Evolutionary conservation across 441 rosid species (phyloP).

Genomic region (Gossypium trilobum): DNA sequence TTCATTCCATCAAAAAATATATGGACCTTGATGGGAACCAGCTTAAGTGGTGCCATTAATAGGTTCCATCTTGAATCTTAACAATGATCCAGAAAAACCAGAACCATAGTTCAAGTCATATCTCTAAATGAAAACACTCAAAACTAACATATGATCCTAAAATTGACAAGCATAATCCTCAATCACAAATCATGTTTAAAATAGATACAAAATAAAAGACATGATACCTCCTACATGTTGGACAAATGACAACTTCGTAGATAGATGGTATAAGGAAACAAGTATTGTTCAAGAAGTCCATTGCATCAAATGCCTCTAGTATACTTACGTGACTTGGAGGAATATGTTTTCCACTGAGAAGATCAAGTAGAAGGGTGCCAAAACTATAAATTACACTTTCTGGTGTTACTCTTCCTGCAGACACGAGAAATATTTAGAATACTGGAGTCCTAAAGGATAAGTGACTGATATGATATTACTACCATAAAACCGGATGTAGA

Average conservation of each 20-base stretch:
- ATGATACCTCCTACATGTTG: neutral
- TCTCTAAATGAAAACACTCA: neutral
- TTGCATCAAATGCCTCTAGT: conserved; percentile 1
- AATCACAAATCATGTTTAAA: neutral
- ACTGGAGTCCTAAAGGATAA: neutral
- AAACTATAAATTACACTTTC: conserved; percentile 92
- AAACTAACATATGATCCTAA: neutral
- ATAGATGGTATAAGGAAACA: neutral
- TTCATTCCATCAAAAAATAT: neutral
- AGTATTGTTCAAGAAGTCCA: neutral
- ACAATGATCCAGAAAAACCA: neutral
- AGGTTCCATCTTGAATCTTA: neutral
- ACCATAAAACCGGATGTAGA: neutral
- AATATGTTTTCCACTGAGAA: conserved; percentile 90
- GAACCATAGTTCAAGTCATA: neutral
- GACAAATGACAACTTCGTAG: neutral
- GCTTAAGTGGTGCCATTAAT: neutral
- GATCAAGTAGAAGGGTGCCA: conserved; percentile 87
- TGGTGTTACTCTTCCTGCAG: conserved; percentile 69
- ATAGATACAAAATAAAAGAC: neutral
- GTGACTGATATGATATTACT: neutral
- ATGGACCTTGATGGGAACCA: neutral
- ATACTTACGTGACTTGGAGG: conserved; percentile 84
- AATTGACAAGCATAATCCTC: neutral
- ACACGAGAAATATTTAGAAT: neutral